Evolutionary conservation across 1,284 basidiomycete genomes (phyloP).

Genomic region (Fistulinella cinereoalba): DNA sequence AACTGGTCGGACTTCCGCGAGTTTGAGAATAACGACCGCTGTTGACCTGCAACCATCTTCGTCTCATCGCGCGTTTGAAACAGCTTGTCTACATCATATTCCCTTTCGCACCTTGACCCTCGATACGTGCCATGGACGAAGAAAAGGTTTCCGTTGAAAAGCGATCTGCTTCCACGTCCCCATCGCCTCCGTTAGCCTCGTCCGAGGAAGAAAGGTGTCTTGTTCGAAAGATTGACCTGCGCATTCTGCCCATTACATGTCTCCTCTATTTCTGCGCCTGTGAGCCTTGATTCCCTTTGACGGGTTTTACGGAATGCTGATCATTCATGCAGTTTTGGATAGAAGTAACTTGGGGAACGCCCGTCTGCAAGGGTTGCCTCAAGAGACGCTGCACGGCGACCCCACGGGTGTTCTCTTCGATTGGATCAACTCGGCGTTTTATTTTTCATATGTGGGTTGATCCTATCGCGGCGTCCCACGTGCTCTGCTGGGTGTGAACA

Average conservation of each 20-base stretch:
- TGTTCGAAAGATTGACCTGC: conserved; percentile 61
- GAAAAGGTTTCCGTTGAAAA: conserved; percentile 13
- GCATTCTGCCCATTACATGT: conserved; percentile 72
- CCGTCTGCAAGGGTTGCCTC: conserved; percentile 65
- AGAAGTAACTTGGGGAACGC: conserved; percentile 75
- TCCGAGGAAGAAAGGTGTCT: conserved; percentile 54
- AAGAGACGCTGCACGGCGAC: conserved; percentile 64
- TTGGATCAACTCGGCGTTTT: conserved; percentile 74
- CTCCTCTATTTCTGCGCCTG: conserved; percentile 74
- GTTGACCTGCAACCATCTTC: no score
- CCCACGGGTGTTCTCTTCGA: conserved; percentile 61
- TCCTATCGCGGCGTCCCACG: no score
- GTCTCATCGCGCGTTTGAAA: no score
- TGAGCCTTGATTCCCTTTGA: conserved; percentile 35
- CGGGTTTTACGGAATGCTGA: no score
- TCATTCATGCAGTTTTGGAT: conserved; percentile 58
- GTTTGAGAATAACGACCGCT: no score
- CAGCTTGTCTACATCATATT: no score
- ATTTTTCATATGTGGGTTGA: conserved; percentile 66
- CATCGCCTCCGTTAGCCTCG: conserved; percentile 19
- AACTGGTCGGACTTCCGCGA: no score
- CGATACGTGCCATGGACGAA: conserved; percentile 27
- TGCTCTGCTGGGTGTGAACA: no score
- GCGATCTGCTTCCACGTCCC: neutral
- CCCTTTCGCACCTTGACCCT: no score